Percentiles rank a stretch among this genome's conserved stretches.
Conservation (phyloP, 305 asterid genomes). For the Fraxinus ornus region DNA sequence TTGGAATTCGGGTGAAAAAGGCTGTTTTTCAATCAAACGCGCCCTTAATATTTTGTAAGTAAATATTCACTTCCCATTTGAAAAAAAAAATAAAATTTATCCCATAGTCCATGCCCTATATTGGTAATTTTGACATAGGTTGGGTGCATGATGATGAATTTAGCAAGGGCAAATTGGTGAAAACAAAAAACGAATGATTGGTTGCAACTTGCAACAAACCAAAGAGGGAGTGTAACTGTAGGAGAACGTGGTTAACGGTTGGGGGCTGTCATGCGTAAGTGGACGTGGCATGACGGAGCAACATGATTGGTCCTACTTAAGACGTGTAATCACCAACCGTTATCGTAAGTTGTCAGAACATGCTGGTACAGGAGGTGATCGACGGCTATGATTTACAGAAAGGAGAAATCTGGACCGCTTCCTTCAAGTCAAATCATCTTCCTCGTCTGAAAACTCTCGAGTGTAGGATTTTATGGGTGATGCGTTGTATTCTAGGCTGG, state of each 20-base stretch:
- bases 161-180: slow-evolving; percentile 34
- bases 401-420: slow-evolving; percentile 13
- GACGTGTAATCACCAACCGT: slow-evolving; percentile 50
- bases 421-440: slow-evolving; percentile 25
- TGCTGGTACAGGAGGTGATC: slow-evolving; percentile 33
- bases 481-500: slow-evolving; percentile 44
- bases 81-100: too few species aligned
- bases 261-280: slow-evolving; percentile 32
- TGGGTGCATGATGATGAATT: not conserved
- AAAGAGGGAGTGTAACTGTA: slow-evolving; percentile 24
- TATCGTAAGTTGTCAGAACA: slow-evolving; percentile 47
- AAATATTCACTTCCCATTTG: not conserved
- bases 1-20: too few species aligned
- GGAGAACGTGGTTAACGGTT: slow-evolving; percentile 51
- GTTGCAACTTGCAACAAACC: slow-evolving; percentile 1
- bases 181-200: slow-evolving; percentile 12
- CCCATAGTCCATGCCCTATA: not conserved
- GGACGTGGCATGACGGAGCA: slow-evolving; percentile 58
- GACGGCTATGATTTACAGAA: slow-evolving; percentile 12
- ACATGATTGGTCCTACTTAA: slow-evolving; percentile 58
- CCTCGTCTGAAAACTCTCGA: slow-evolving; percentile 24
- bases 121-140: not conserved
- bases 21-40: too few species aligned
- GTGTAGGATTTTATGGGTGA: slow-evolving; percentile 40
- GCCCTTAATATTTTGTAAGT: not conserved